Evolutionary conservation across 306 rosid genomes (phyloP).

Genomic region (Aeschynomene evenia): DNA sequence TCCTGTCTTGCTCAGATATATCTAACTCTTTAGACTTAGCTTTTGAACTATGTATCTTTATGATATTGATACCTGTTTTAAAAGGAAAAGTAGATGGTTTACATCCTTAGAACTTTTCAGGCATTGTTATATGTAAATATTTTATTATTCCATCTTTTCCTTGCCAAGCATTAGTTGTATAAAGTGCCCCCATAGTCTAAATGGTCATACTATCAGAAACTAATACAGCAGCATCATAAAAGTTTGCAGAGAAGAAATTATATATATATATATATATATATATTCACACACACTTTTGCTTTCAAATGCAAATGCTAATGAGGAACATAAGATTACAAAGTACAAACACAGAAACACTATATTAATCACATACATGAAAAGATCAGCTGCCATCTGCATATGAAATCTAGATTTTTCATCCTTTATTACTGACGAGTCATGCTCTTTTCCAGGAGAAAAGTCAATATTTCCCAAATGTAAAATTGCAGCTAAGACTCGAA

Average conservation of each 20-base stretch:
- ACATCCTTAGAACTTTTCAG: slow-evolving; percentile 17
- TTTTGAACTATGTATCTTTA: background rate
- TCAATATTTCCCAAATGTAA: slow-evolving; percentile 90
- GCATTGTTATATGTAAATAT: background rate
- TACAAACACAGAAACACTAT: no score
- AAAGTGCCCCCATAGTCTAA: background rate
- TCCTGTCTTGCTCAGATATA: slow-evolving; percentile 7
- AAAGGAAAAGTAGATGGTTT: background rate
- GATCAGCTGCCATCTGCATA: slow-evolving; percentile 74
- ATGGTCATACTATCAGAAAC: slow-evolving; percentile 15
- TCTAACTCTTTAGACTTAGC: slow-evolving; percentile 2
- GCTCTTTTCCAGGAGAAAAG: slow-evolving; percentile 95
- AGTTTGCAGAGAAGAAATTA: background rate
- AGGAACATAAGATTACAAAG: slow-evolving; percentile 20
- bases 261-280: background rate
- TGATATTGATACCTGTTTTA: background rate
- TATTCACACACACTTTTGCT: background rate
- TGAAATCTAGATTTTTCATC: slow-evolving; percentile 82
- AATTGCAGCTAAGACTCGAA: slow-evolving; percentile 87
- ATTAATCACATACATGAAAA: slow-evolving; percentile 69
- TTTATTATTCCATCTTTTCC: background rate
- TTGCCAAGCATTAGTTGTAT: slow-evolving; percentile 10
- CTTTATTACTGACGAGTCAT: slow-evolving; percentile 76
- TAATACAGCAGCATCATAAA: slow-evolving; percentile 12
- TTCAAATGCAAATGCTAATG: slow-evolving; percentile 2